phyloP scores from a whole-genome alignment of 2,329 filamentous ascomycete genomes.

The Hortaea sp. region DNA sequence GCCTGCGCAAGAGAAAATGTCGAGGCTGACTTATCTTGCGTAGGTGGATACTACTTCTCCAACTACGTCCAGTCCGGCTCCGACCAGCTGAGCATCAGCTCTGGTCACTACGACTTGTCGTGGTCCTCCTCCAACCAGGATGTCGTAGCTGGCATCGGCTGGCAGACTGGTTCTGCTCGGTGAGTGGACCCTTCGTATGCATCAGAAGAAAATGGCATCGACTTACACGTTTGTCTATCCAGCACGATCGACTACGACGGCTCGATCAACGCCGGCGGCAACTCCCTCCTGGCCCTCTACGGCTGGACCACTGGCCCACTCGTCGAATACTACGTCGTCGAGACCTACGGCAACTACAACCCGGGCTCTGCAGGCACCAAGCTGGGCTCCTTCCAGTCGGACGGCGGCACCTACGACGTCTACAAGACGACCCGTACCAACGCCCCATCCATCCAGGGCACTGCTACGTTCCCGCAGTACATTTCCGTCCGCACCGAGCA shows the following conservation, averaged over 20 bases:
- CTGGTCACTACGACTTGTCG: slow-evolving; percentile 5
- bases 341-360: slow-evolving; percentile 42
- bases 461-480: slow-evolving; percentile 42
- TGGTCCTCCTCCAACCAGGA: slow-evolving; percentile 6
- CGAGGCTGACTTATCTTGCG: too few species aligned
- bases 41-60: slow-evolving; percentile 6
- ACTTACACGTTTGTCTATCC: neutral
- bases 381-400: slow-evolving; percentile 42
- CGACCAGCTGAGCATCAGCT: slow-evolving; percentile 5
- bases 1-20: too few species aligned
- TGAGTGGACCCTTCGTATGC: neutral
- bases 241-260: slow-evolving; percentile 15
- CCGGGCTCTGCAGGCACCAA: slow-evolving; percentile 32
- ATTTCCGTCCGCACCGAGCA: slow-evolving; percentile 43
- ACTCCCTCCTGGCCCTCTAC: slow-evolving; percentile 47
- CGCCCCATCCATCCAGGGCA: slow-evolving; percentile 43
- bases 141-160: slow-evolving; percentile 4
- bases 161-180: slow-evolving; percentile 1
- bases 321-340: slow-evolving; percentile 51
- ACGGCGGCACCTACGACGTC: slow-evolving; percentile 45
- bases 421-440: slow-evolving; percentile 36
- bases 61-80: slow-evolving; percentile 7
- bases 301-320: slow-evolving; percentile 45
- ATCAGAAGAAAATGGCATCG: neutral
- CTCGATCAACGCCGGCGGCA: slow-evolving; percentile 7